phyloP scores from a whole-genome alignment of 768 basidiomycete species.

The Stropharia rugosoannulata region DNA sequence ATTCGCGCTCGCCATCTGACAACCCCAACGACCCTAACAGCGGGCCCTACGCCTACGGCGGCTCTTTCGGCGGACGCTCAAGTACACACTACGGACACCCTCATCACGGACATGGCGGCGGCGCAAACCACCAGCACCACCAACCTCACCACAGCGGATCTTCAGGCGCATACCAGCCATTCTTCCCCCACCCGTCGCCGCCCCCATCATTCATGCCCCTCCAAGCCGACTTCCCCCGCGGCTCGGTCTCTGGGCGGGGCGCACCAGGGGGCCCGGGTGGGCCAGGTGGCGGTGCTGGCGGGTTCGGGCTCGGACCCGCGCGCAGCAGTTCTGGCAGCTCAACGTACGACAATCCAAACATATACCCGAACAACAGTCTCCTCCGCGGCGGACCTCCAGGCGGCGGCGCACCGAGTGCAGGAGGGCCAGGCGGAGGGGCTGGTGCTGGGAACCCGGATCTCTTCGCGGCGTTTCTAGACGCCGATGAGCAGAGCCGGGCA shows the following conservation, averaged over 20 bases:
- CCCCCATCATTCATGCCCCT: slow-evolving; percentile 31
- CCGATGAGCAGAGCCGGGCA: slow-evolving; percentile 25
- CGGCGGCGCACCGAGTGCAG: slow-evolving; percentile 7
- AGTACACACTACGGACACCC: not conserved
- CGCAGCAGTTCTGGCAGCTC: slow-evolving; percentile 10
- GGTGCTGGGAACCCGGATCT: slow-evolving; percentile 6
- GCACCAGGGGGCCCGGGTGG: not conserved
- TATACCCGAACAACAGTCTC: slow-evolving; percentile 13
- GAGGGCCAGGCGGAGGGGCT: slow-evolving; percentile 16
- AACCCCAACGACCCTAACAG: slow-evolving; percentile 12
- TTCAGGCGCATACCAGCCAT: slow-evolving; percentile 21
- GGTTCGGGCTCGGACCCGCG: slow-evolving; percentile 8
- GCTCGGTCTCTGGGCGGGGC: slow-evolving; percentile 9
- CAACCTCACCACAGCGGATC: slow-evolving; percentile 16
- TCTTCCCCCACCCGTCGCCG: slow-evolving; percentile 26
- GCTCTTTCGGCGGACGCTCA: slow-evolving; percentile 8
- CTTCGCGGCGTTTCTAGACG: slow-evolving; percentile 27
- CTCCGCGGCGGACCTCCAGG: slow-evolving; percentile 8
- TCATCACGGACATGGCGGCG: not conserved
- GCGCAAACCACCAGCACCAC: slow-evolving; percentile 1
- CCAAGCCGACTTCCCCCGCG: slow-evolving; percentile 25
- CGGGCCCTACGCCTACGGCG: slow-evolving; percentile 14
- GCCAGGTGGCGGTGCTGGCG: slow-evolving; percentile 7
- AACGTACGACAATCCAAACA: slow-evolving; percentile 10
- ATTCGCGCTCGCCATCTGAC: slow-evolving; percentile 18